Conservation (phyloP, 805 yeast genomes). For the Monosporozyma solicola region DNA sequence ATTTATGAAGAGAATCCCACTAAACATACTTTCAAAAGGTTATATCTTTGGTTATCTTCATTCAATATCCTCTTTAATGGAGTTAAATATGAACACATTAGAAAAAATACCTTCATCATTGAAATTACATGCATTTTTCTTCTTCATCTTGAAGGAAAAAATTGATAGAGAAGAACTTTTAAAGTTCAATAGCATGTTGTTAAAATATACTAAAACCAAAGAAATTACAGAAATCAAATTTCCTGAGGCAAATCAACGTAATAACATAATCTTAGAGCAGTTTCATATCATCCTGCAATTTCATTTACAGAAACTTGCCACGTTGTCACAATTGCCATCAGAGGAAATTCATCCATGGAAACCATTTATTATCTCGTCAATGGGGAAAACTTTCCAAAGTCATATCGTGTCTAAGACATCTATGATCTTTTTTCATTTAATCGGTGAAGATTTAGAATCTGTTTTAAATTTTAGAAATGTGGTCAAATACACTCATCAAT, state of each 20-base stretch:
- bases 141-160: conserved; percentile 1
- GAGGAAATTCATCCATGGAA: conserved; percentile 11
- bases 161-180: neutral
- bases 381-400: conserved; percentile 41
- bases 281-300: conserved; percentile 25
- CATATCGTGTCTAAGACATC: conserved; percentile 29
- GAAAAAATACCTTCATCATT: neutral
- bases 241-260: conserved; percentile 37
- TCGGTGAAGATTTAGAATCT: conserved; percentile 18
- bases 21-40: conserved; percentile 14
- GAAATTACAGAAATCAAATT: conserved; percentile 25
- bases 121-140: conserved; percentile 7
- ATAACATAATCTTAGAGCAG: conserved; percentile 26
- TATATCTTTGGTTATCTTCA: conserved; percentile 17
- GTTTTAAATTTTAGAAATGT: conserved; percentile 33
- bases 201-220: neutral
- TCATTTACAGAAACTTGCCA: conserved; percentile 14
- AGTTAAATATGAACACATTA: conserved; percentile 6
- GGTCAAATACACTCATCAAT: conserved; percentile 33
- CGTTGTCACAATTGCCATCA: neutral
- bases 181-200: neutral
- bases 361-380: conserved; percentile 26
- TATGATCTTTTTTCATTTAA: conserved; percentile 26
- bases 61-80: conserved; percentile 11
- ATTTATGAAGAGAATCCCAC: conserved; percentile 14